Evolutionary conservation across 306 rosid genomes (phyloP).

Genomic region (Castanopsis chinensis): DNA sequence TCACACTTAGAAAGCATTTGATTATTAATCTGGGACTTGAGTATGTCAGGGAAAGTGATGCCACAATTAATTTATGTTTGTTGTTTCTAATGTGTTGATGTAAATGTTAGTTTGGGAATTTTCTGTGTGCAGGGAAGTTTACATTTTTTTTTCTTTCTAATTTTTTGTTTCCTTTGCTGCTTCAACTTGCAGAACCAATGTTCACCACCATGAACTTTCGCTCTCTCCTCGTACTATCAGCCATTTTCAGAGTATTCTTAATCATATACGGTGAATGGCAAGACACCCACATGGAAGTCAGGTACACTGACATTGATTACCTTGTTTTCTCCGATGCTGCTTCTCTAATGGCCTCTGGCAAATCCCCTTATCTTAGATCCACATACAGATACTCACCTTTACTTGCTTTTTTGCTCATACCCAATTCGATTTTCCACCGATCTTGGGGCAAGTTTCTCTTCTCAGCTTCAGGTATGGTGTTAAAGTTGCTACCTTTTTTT

Average conservation of each 20-base stretch:
- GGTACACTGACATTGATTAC: conserved; percentile 91
- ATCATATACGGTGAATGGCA: conserved; percentile 93
- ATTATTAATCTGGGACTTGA: too few species aligned
- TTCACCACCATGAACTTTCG: conserved; percentile 40
- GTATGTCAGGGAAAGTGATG: too few species aligned
- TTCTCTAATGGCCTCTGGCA: conserved; percentile 68
- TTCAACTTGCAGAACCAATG: not conserved
- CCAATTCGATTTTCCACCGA: conserved; percentile 64
- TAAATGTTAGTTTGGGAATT: too few species aligned
- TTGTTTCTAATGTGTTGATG: too few species aligned
- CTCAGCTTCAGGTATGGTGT: conserved; percentile 71
- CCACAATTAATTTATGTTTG: too few species aligned
- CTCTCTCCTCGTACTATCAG: conserved; percentile 48
- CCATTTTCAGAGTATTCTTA: conserved; percentile 54
- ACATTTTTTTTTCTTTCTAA: too few species aligned
- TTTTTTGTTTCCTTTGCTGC: too few species aligned
- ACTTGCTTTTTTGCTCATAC: conserved; percentile 75
- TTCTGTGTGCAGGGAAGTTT: too few species aligned
- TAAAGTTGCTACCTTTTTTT: too few species aligned
- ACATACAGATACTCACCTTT: conserved; percentile 88
- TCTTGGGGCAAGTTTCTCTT: conserved; percentile 91
- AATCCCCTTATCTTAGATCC: conserved; percentile 82
- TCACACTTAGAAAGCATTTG: too few species aligned
- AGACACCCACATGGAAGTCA: conserved; percentile 85
- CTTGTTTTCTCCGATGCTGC: conserved; percentile 90